phyloP scores from a whole-genome alignment of 106 monocot species.

The Platanthera zijinensis region DNA sequence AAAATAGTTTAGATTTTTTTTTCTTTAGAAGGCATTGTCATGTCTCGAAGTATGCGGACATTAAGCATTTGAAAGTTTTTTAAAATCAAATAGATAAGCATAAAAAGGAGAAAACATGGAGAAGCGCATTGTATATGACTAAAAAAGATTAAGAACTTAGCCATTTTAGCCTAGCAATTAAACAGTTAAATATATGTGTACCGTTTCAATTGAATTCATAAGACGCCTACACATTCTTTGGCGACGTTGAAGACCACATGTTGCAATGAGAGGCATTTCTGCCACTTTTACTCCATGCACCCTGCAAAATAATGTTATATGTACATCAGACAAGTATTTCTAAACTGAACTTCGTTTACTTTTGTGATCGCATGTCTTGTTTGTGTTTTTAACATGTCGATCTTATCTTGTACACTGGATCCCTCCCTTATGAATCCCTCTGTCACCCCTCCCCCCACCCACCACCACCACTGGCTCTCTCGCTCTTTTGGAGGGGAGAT shows the following conservation, averaged over 20 bases:
- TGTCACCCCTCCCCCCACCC: neutral
- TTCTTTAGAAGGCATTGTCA: neutral
- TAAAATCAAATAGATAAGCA: neutral
- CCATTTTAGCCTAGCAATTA: neutral
- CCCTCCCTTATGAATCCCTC: neutral
- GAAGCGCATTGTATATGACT: neutral
- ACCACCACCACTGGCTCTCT: no score
- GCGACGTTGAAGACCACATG: slow-evolving; percentile 20
- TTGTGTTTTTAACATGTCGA: neutral
- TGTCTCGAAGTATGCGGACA: neutral
- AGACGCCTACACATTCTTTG: slow-evolving; percentile 24
- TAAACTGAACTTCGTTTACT: neutral
- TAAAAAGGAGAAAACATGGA: neutral
- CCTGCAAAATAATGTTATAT: slow-evolving; percentile 9
- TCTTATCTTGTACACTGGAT: neutral
- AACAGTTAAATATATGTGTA: neutral
- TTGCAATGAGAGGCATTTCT: slow-evolving; percentile 23
- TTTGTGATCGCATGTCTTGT: neutral
- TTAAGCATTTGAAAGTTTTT: neutral
- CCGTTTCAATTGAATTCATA: slow-evolving; percentile 18
- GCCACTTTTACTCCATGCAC: slow-evolving; percentile 23
- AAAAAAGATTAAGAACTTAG: neutral
- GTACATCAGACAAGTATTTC: neutral
- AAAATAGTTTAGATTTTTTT: neutral
- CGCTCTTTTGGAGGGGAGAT: no score